phyloP scores from a whole-genome alignment of 2,329 filamentous ascomycete genomes.

The Ophiosphaerella korrae region DNA sequence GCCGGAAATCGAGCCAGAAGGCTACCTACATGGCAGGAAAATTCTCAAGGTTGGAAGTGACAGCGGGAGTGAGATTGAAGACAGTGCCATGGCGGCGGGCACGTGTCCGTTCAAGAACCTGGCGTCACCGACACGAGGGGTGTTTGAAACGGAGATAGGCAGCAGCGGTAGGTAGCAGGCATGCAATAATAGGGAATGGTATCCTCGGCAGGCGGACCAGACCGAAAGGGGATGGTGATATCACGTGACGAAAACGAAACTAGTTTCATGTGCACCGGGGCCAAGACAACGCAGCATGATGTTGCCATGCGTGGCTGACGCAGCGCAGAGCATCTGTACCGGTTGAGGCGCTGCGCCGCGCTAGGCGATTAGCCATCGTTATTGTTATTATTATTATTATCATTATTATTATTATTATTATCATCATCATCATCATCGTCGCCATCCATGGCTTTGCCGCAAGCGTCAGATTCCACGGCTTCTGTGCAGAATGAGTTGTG shows the following conservation, averaged over 20 bases:
- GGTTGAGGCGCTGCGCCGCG: too few relatives aligned
- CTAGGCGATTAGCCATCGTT: too few relatives aligned
- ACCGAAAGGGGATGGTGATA: too few relatives aligned
- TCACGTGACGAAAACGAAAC: too few relatives aligned
- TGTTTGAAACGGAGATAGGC: slow-evolving; percentile 9
- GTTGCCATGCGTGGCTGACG: slow-evolving; percentile 10
- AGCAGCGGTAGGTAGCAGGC: slow-evolving; percentile 6
- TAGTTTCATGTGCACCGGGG: slow-evolving; percentile 12
- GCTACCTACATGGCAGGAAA: slow-evolving; percentile 44
- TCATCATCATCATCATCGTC: too few relatives aligned
- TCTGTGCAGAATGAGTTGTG: slow-evolving; percentile 20
- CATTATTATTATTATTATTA: too few relatives aligned
- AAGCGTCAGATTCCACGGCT: slow-evolving; percentile 18
- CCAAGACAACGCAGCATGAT: slow-evolving; percentile 25
- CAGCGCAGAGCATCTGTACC: too few relatives aligned
- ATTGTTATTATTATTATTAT: too few relatives aligned
- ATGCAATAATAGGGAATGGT: background rate
- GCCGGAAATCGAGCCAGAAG: slow-evolving; percentile 44
- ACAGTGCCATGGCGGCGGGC: slow-evolving; percentile 24
- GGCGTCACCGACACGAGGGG: slow-evolving; percentile 16
- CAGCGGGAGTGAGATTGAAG: slow-evolving; percentile 36
- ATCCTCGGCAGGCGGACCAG: too few relatives aligned
- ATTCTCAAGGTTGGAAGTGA: slow-evolving; percentile 38
- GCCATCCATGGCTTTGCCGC: background rate
- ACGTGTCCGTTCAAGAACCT: slow-evolving; percentile 41